A percentile compares a stretch with the other conserved stretches of the same genome.
These are phyloP conservation scores for Xylariales sp. DNA, from an alignment of 2,329 filamentous ascomycete species.

Conservation along the genomic window DNA sequence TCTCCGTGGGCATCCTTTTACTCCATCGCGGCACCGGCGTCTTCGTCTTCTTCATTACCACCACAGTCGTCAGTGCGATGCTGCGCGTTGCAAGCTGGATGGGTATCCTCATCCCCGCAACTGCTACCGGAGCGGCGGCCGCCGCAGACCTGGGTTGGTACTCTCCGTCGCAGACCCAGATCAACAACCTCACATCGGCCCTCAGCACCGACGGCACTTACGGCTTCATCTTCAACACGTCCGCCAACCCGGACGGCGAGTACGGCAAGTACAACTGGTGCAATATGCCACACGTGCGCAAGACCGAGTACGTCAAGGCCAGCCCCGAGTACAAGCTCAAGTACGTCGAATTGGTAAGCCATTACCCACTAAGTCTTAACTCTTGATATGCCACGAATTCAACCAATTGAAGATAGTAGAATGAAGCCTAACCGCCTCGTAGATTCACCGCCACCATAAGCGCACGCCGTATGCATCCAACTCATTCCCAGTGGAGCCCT, in stretches of 20 bases:
- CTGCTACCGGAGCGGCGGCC: background rate
- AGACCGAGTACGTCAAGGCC: conserved; percentile 56
- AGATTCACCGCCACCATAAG: conserved; percentile 78
- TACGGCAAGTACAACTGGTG: conserved; percentile 76
- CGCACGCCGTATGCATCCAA: conserved; percentile 77
- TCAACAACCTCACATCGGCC: conserved; percentile 59
- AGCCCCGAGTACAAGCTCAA: conserved; percentile 55
- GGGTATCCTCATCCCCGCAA: background rate
- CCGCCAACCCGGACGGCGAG: conserved; percentile 46
- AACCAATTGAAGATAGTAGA: too few species aligned
- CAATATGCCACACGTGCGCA: conserved; percentile 82
- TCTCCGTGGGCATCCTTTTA: too few species aligned
- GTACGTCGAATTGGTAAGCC: conserved; percentile 64
- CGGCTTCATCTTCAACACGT: conserved; percentile 71
- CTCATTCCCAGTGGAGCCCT: conserved; percentile 68
- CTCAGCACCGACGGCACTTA: conserved; percentile 59
- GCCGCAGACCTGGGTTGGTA: conserved; percentile 49
- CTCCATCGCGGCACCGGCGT: background rate
- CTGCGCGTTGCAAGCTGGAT: background rate
- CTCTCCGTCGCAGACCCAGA: conserved; percentile 45
- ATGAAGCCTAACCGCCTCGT: too few species aligned
- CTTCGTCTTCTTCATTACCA: background rate
- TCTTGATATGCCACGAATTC: background rate
- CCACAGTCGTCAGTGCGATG: background rate
- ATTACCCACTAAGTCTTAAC: background rate